phyloP scores from a whole-genome alignment of 768 basidiomycete species.

The Suillus variegatus region DNA sequence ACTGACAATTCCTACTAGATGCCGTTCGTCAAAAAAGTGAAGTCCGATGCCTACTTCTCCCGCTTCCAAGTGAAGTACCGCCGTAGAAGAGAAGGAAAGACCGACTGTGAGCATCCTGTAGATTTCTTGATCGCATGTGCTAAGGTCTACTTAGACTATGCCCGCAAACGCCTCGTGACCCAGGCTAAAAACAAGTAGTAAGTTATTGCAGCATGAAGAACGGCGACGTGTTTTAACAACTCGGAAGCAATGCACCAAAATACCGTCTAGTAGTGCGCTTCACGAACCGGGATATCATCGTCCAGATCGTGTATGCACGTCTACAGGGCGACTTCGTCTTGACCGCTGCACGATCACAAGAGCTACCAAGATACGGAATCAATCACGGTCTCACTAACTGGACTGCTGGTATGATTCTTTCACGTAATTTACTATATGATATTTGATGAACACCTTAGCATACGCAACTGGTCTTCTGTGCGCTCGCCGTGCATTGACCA shows the following conservation, averaged over 20 bases:
- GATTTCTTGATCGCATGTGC: slow-evolving; percentile 4
- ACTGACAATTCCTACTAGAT: slow-evolving; percentile 45
- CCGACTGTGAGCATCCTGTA: slow-evolving; percentile 72
- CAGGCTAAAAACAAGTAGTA: slow-evolving; percentile 99
- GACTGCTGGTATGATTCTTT: slow-evolving; percentile 74
- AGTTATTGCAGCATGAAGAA: slow-evolving; percentile 23
- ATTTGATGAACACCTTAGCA: slow-evolving; percentile 45
- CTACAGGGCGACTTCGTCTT: slow-evolving; percentile 96
- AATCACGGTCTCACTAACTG: slow-evolving; percentile 99
- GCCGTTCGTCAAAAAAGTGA: slow-evolving; percentile 98
- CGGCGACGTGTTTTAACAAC: slow-evolving; percentile 10
- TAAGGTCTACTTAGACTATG: slow-evolving; percentile 71
- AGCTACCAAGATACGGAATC: slow-evolving; percentile 95
- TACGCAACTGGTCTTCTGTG: slow-evolving; percentile 96
- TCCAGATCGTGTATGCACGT: slow-evolving; percentile 95
- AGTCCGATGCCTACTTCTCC: slow-evolving; percentile 97
- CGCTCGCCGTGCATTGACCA: slow-evolving; percentile 92
- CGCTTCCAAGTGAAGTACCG: slow-evolving; percentile 99
- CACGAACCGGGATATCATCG: slow-evolving; percentile 96
- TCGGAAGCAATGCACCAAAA: slow-evolving; percentile 85
- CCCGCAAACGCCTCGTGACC: slow-evolving; percentile 93
- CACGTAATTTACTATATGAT: not conserved
- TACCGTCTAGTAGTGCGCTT: slow-evolving; percentile 99
- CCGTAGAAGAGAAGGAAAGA: slow-evolving; percentile 96
- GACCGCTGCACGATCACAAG: slow-evolving; percentile 82